These are phyloP conservation scores for Cichorium intybus DNA, from an alignment of 140 eudicot genomes.

Conservation along the genomic window DNA sequence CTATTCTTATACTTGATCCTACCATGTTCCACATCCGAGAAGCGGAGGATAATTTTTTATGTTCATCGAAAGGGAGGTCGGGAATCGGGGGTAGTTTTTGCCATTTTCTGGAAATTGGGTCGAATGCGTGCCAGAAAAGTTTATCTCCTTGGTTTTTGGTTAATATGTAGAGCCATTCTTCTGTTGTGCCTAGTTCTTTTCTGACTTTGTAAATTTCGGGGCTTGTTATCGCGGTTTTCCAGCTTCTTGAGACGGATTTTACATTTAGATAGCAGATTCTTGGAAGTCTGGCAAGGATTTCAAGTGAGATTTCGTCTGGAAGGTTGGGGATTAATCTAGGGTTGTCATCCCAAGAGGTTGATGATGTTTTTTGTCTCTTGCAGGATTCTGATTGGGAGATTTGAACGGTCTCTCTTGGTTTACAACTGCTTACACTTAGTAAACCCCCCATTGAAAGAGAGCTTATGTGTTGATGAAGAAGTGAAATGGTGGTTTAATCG, in stretches of 20 bases:
- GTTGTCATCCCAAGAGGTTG: slow-evolving; percentile 65
- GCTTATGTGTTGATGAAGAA: not conserved
- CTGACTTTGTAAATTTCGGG: slow-evolving; percentile 62
- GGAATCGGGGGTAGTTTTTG: slow-evolving; percentile 89
- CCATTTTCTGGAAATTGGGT: slow-evolving; percentile 73
- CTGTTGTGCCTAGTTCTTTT: slow-evolving; percentile 76
- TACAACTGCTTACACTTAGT: slow-evolving; percentile 44
- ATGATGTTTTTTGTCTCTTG: slow-evolving; percentile 70
- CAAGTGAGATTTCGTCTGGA: slow-evolving; percentile 93
- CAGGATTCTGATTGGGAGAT: slow-evolving; percentile 40
- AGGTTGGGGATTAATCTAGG: slow-evolving; percentile 81
- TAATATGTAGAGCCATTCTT: slow-evolving; percentile 86
- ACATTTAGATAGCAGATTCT: slow-evolving; percentile 56
- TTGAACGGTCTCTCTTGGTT: slow-evolving; percentile 25
- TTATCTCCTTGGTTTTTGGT: slow-evolving; percentile 57
- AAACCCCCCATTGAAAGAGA: slow-evolving; percentile 58
- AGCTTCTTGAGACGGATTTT: slow-evolving; percentile 76
- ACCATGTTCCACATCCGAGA: slow-evolving; percentile 68
- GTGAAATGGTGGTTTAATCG: not conserved
- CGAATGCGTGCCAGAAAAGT: slow-evolving; percentile 80
- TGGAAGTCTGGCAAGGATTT: slow-evolving; percentile 86
- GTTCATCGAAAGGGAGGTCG: slow-evolving; percentile 45
- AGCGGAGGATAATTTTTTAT: slow-evolving; percentile 37
- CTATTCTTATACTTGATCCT: slow-evolving; percentile 66
- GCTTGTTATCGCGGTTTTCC: slow-evolving; percentile 73